Evolutionary conservation across 805 yeast species (phyloP).

Genomic region (Kuraishia hungarica): DNA sequence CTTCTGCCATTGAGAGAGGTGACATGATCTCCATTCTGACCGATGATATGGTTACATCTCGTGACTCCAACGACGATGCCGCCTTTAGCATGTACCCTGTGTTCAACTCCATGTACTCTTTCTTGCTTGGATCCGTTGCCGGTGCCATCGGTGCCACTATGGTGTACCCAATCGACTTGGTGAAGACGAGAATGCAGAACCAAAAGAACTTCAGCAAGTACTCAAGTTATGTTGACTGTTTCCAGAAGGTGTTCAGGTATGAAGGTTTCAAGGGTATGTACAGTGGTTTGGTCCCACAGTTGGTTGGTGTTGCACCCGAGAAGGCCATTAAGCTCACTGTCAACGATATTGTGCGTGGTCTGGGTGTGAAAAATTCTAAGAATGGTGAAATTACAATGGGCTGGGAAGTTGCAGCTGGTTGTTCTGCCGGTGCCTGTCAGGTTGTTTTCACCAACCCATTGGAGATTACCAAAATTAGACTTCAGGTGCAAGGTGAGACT

Average conservation of each 20-base stretch:
- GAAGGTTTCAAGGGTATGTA: constrained; percentile 86
- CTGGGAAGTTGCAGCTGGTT: constrained; percentile 83
- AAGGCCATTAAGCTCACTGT: constrained; percentile 95
- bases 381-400: constrained; percentile 40
- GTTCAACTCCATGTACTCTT: constrained; percentile 82
- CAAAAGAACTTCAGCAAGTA: constrained; percentile 69
- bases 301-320: constrained; percentile 97
- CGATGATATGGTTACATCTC: constrained; percentile 44
- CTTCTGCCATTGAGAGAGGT: constrained; percentile 18
- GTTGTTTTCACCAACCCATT: constrained; percentile 93
- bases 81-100: constrained; percentile 47
- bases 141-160: constrained; percentile 98
- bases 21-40: constrained; percentile 33
- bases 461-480: constrained; percentile 89
- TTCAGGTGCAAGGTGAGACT: constrained; percentile 84
- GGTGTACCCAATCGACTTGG: constrained; percentile 93
- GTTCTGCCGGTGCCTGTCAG: constrained; percentile 93
- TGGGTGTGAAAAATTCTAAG: constrained; percentile 44
- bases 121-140: constrained; percentile 85
- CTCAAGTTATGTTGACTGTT: constrained; percentile 79
- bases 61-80: constrained; percentile 30
- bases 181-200: constrained; percentile 96
- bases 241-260: constrained; percentile 58
- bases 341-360: constrained; percentile 76
- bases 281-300: constrained; percentile 89